These are phyloP conservation scores for Boletus sp. DNA, from an alignment of 768 basidiomycete species.

Conservation along the genomic window DNA sequence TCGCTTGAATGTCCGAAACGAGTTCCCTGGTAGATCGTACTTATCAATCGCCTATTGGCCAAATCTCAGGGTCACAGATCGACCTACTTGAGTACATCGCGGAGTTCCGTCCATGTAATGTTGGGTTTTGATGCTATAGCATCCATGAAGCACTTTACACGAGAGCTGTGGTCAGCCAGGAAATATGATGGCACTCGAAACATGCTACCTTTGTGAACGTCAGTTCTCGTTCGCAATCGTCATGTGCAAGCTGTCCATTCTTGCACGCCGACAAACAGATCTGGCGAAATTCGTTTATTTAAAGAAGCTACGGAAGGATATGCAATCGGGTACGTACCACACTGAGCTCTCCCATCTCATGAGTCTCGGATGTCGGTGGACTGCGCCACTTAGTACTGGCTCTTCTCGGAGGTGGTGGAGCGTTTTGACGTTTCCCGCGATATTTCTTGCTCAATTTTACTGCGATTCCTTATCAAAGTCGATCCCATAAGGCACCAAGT, in stretches of 20 bases:
- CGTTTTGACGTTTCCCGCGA: too few species aligned
- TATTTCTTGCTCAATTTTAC: conserved; percentile 10
- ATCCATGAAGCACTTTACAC: conserved; percentile 19
- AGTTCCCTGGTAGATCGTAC: conserved; percentile 4
- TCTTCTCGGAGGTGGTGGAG: neutral
- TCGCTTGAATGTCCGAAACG: conserved; percentile 11
- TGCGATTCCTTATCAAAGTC: neutral
- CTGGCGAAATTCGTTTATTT: neutral
- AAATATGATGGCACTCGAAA: neutral
- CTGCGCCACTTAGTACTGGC: conserved; percentile 3
- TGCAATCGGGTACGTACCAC: conserved; percentile 12
- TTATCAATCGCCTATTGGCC: neutral
- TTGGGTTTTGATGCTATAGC: conserved; percentile 1
- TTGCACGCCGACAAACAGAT: conserved; percentile 29
- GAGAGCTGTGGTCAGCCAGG: neutral
- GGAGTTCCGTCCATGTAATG: conserved; percentile 21
- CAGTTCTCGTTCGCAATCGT: conserved; percentile 13
- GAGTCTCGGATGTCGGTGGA: conserved; percentile 5
- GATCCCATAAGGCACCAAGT: too few species aligned
- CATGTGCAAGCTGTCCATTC: conserved; percentile 22
- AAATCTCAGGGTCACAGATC: neutral
- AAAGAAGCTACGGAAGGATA: neutral
- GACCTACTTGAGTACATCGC: conserved; percentile 13
- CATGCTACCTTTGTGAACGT: conserved; percentile 26
- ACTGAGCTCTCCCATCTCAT: conserved; percentile 14